Conservation (phyloP, 192 early-diverging fungal genomes). For the Mortierella claussenii region DNA sequence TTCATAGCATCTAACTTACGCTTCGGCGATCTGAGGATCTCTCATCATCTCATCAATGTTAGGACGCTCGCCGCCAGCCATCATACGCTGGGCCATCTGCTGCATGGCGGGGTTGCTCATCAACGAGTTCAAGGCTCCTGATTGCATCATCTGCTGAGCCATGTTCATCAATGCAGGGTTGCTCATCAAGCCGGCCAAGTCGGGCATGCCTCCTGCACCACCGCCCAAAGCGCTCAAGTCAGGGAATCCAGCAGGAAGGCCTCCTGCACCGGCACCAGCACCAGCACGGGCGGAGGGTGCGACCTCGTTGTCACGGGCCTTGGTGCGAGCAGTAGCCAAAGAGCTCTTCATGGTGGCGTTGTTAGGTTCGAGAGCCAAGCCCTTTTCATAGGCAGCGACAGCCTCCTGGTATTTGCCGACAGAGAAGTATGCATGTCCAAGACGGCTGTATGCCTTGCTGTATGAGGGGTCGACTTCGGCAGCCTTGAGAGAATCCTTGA, state of each 20-base stretch:
- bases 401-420: slow-evolving; percentile 87
- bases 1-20: slow-evolving; percentile 53
- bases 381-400: slow-evolving; percentile 90
- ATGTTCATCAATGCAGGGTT: slow-evolving; percentile 97
- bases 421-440: slow-evolving; percentile 95
- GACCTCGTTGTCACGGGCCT: slow-evolving; percentile 56
- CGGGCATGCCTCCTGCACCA: slow-evolving; percentile 80
- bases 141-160: slow-evolving; percentile 93
- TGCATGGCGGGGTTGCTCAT: slow-evolving; percentile 93
- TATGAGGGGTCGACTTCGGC: slow-evolving; percentile 88
- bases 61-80: slow-evolving; percentile 70
- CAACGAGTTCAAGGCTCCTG: slow-evolving; percentile 82
- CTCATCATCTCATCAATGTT: slow-evolving; percentile 73
- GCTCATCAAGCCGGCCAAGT: slow-evolving; percentile 84
- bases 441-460: slow-evolving; percentile 92
- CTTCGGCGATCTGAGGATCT: slow-evolving; percentile 70
- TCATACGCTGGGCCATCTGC: slow-evolving; percentile 87
- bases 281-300: slow-evolving; percentile 42
- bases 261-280: slow-evolving; percentile 55
- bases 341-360: slow-evolving; percentile 86
- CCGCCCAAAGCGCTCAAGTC: slow-evolving; percentile 62
- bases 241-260: slow-evolving; percentile 47
- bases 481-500: slow-evolving; percentile 88
- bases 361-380: slow-evolving; percentile 82
- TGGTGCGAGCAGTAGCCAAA: slow-evolving; percentile 73